Evolutionary conservation across 2,329 filamentous ascomycete species (phyloP), one percentile per base, ranked within the genome.

Genomic region (Diaporthe amygdali): DNA sequence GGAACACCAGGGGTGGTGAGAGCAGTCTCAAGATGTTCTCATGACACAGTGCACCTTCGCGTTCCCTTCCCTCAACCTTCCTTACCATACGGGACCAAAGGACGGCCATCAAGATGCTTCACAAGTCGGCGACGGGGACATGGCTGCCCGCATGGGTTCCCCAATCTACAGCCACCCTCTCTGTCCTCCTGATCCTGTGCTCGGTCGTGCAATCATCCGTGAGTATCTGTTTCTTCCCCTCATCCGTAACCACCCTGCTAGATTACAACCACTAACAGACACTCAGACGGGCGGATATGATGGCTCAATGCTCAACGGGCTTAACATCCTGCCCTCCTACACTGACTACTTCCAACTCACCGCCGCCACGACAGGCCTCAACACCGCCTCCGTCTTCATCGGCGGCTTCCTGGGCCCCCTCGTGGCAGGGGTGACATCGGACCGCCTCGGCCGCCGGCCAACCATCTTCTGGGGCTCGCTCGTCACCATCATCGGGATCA

Each of bases 311-410:
- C 81, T 89, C 78, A 89, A 89, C 71, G 87, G 86, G 0, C 81
- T 91, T 30, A 87, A 89, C 71, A 89, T 90, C 71, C 76, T 90
- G 20, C 87, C 87, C 0, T 84, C 83, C 0, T 90, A 90, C 76
- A 84, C 82, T 0, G 81, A 88, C 46, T 90, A 90, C 76, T 90
- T 90, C 78, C 74, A 83, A 5, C 83, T 90, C 9, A 89, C 79
- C n/a, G 77, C 84, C 0, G 84, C 85, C 0, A 88, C 87, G 0
- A 86, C 82, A 0, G 87, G 85, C 4, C 81, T 90, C 20, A 89
- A 89, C 74, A 90, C 87, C 5, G 84, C 87, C 0, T 85, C 86
- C 1, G 83, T 86, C n/a, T 89, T 84, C 75, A 86, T 90, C 61
- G 88, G 88, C 14, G 82, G 83, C 39, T 80, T 83, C 37, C 66